Percentiles rank a stretch among this genome's conserved stretches.
Conservation (phyloP, 2,329 filamentous ascomycete genomes). For the Phaeosphaeriaceae sp. region DNA sequence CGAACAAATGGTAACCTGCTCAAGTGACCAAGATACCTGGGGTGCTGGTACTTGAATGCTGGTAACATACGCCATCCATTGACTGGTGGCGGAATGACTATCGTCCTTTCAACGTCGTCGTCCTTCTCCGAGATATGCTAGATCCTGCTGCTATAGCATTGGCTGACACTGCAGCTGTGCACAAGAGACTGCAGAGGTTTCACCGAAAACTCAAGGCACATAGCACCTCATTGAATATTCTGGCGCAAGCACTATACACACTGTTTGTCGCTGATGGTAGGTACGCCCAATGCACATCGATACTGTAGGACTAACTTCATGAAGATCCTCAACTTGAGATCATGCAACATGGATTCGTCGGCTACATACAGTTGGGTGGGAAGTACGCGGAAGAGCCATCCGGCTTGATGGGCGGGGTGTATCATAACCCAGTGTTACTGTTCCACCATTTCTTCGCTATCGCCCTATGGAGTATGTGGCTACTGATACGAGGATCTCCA, state of each 20-base stretch:
- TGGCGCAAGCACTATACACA: conserved; percentile 88
- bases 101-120: conserved; percentile 89
- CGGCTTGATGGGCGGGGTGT: background rate
- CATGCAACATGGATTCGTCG: background rate
- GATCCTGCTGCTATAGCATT: conserved; percentile 71
- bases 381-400: background rate
- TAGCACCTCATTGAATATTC: conserved; percentile 89
- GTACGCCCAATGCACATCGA: background rate
- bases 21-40: conserved; percentile 66
- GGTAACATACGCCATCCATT: conserved; percentile 97
- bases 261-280: conserved; percentile 76
- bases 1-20: conserved; percentile 66
- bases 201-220: conserved; percentile 85
- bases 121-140: conserved; percentile 75
- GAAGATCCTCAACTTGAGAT: background rate
- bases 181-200: conserved; percentile 72
- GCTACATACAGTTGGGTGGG: background rate
- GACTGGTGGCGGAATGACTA: conserved; percentile 97
- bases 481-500: background rate
- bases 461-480: background rate
- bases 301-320: background rate
- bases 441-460: background rate
- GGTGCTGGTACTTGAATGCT: conserved; percentile 83
- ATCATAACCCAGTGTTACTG: background rate
- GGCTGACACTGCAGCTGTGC: conserved; percentile 68